Conservation (phyloP, 495 filamentous ascomycete species). For the Penicillium odoratum region DNA sequence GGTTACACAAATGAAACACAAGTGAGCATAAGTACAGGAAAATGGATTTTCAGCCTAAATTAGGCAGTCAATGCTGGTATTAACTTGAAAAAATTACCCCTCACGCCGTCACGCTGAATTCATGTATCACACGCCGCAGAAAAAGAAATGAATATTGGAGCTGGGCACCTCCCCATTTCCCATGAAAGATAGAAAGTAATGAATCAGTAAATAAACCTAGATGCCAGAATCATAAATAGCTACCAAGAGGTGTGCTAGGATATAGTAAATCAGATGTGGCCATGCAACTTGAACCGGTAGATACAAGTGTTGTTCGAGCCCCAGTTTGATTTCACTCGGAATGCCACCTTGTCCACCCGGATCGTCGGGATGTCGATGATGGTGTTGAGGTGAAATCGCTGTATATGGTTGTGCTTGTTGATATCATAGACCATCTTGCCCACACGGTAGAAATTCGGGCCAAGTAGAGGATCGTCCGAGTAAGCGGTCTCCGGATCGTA, state of each 20-base stretch:
- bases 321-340: slow-evolving; percentile 51
- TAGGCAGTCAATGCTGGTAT: background rate
- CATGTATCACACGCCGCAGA: slow-evolving; percentile 16
- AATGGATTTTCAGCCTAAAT: background rate
- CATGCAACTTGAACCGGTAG: slow-evolving; percentile 47
- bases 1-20: background rate
- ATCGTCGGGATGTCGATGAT: slow-evolving; percentile 38
- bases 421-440: slow-evolving; percentile 47
- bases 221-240: slow-evolving; percentile 3
- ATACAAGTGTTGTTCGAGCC: slow-evolving; percentile 47
- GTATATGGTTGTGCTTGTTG: slow-evolving; percentile 29
- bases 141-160: background rate
- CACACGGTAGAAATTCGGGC: slow-evolving; percentile 43
- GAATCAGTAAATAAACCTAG: background rate
- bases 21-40: background rate
- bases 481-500: slow-evolving; percentile 30
- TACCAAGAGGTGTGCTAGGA: background rate
- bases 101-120: slow-evolving; percentile 22
- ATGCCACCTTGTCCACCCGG: slow-evolving; percentile 40
- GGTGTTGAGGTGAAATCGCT: slow-evolving; percentile 37
- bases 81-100: background rate
- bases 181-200: background rate
- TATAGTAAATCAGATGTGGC: slow-evolving; percentile 29
- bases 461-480: slow-evolving; percentile 36
- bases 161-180: background rate